phyloP scores from a whole-genome alignment of 441 rosid genomes.

The Metrosideros polymorpha region DNA sequence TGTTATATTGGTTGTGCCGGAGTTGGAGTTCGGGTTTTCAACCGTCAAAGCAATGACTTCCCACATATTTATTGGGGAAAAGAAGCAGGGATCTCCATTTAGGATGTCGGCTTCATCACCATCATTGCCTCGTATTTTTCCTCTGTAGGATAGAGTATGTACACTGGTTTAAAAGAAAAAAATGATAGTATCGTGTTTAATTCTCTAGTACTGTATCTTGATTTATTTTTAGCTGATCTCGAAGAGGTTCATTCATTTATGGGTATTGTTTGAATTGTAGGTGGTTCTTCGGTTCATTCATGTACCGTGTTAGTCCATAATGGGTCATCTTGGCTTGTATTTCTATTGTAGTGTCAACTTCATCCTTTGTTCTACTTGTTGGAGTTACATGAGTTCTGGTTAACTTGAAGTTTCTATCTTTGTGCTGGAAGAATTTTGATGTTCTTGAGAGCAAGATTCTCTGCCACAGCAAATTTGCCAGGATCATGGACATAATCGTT shows the following conservation, averaged over 20 bases:
- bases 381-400: not conserved
- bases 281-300: not conserved
- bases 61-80: not conserved
- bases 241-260: not conserved
- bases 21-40: not conserved
- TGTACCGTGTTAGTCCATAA: not conserved
- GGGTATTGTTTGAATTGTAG: not conserved
- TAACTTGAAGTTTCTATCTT: not conserved
- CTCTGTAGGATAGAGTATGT: not conserved
- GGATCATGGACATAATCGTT: not conserved
- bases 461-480: not conserved
- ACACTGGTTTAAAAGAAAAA: not conserved
- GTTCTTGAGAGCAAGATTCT: not conserved
- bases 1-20: not conserved
- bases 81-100: not conserved
- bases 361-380: not conserved
- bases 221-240: not conserved
- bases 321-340: not conserved
- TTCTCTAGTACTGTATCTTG: not conserved
- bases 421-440: not conserved
- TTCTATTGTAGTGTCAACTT: not conserved
- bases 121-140: not conserved
- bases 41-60: not conserved
- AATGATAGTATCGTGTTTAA: not conserved
- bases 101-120: not conserved